Evolutionary conservation across 179 eudicot genomes (phyloP).

Genomic region (Monotropa hypopitys): DNA sequence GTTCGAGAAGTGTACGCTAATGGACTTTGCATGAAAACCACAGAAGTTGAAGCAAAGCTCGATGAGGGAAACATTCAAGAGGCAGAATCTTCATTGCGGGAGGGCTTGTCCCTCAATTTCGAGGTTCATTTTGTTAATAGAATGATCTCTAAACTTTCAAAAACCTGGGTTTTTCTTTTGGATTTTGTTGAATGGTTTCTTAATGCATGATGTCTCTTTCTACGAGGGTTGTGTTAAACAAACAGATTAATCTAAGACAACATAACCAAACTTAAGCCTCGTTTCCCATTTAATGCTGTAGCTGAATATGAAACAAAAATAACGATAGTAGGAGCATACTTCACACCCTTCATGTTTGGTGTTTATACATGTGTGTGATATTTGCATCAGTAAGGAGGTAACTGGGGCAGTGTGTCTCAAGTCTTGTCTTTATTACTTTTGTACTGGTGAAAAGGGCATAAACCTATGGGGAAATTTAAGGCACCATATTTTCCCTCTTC

Average conservation of each 20-base stretch:
- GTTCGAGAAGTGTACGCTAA: slow-evolving; percentile 57
- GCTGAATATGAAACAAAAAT: too few relatives aligned
- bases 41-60: slow-evolving; percentile 69
- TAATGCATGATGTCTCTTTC: neutral
- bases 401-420: neutral
- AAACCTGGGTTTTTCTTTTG: neutral
- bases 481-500: slow-evolving; percentile 11
- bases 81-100: slow-evolving; percentile 83
- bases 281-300: too few relatives aligned
- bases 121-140: slow-evolving; percentile 37
- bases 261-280: too few relatives aligned
- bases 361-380: neutral
- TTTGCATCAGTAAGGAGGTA: neutral
- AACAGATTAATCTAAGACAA: neutral
- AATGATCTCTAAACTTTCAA: neutral
- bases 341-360: neutral
- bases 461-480: neutral
- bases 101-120: slow-evolving; percentile 75
- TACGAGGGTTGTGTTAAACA: neutral
- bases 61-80: slow-evolving; percentile 78
- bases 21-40: slow-evolving; percentile 58
- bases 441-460: neutral
- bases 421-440: neutral
- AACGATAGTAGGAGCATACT: too few relatives aligned
- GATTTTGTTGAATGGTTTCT: neutral